Evolutionary conservation across 2,329 filamentous ascomycete genomes (phyloP).

Genomic region (Harringtonia lauricola): DNA sequence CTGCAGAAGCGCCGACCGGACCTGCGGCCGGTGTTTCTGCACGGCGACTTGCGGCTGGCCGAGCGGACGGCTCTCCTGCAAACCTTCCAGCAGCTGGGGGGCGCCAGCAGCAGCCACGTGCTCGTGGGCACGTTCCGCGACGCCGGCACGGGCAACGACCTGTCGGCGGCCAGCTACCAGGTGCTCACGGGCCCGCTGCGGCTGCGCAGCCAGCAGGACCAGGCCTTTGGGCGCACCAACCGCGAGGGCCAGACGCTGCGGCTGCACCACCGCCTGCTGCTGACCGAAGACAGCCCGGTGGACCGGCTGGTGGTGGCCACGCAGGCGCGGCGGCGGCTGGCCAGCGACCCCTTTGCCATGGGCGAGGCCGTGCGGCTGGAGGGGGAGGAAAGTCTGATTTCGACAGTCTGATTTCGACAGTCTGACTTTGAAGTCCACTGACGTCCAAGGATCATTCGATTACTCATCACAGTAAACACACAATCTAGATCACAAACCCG

Average conservation of each 20-base stretch:
- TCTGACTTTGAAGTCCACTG: too few relatives aligned
- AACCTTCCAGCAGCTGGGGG: constrained; percentile 9
- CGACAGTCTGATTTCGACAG: neutral
- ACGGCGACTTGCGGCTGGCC: constrained; percentile 10
- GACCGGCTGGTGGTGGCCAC: constrained; percentile 13
- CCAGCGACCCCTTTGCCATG: constrained; percentile 12
- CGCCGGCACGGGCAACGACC: constrained; percentile 13
- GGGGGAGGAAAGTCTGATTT: too few relatives aligned
- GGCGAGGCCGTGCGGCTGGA: constrained; percentile 7
- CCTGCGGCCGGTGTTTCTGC: constrained; percentile 9
- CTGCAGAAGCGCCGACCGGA: constrained; percentile 10
- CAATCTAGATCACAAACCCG: too few relatives aligned
- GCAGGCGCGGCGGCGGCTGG: constrained; percentile 11
- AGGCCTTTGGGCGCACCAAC: constrained; percentile 15
- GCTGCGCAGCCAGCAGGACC: constrained; percentile 12
- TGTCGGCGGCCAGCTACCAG: constrained; percentile 13
- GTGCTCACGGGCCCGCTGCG: constrained; percentile 13
- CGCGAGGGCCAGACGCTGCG: constrained; percentile 13
- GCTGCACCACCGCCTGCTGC: constrained; percentile 13
- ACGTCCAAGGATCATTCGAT: too few relatives aligned
- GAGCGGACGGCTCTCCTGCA: constrained; percentile 11
- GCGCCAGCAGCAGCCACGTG: constrained; percentile 3
- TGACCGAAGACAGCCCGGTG: constrained; percentile 13
- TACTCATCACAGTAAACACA: too few relatives aligned
- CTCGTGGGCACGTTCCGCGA: constrained; percentile 12